phyloP scores from a whole-genome alignment of 1,284 basidiomycete species.

The Sanghuangporus weigelae region DNA sequence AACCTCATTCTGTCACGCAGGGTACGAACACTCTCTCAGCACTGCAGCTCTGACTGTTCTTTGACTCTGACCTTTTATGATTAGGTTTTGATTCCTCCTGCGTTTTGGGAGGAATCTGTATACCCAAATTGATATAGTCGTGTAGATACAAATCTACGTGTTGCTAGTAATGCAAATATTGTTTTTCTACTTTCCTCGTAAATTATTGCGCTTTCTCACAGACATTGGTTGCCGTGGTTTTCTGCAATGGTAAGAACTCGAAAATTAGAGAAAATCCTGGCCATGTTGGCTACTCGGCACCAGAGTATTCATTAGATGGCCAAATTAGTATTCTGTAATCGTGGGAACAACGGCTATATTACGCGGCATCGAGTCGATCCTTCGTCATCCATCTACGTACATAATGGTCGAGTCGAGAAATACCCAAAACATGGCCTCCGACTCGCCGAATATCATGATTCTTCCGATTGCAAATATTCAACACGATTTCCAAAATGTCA shows the following conservation, averaged over 20 bases:
- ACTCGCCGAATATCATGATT: neutral
- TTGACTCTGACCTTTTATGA: neutral
- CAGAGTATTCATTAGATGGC: neutral
- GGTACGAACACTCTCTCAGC: neutral
- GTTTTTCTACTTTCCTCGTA: neutral
- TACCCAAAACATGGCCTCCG: neutral
- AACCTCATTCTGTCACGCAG: neutral
- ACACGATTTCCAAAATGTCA: constrained; percentile 50
- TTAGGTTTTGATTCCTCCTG: constrained; percentile 7
- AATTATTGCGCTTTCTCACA: no score
- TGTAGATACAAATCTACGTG: neutral
- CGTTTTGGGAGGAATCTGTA: neutral
- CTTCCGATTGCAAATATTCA: constrained; percentile 60
- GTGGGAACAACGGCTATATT: neutral
- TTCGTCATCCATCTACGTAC: neutral
- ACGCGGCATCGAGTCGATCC: neutral
- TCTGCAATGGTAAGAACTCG: neutral
- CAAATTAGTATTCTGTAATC: neutral
- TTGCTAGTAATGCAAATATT: neutral
- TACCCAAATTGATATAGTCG: neutral
- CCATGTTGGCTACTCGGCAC: neutral
- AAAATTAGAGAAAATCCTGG: neutral
- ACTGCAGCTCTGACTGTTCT: neutral
- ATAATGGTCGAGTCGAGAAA: neutral
- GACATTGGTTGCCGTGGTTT: no score